phyloP scores from a whole-genome alignment of 139 green algal genomes.

The Eudorina sp. region DNA sequence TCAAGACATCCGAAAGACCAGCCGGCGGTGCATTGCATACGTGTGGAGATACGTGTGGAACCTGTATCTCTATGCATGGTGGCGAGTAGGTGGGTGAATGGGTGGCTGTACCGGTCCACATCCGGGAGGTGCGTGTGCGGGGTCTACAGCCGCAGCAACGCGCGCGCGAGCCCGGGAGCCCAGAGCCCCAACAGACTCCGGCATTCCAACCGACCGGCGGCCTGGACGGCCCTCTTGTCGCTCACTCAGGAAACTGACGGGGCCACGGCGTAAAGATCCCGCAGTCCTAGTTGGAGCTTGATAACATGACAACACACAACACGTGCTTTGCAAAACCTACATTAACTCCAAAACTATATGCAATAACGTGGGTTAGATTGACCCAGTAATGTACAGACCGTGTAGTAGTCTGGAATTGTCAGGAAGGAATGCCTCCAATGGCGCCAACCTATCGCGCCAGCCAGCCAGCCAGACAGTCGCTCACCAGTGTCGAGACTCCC shows the following conservation, averaged over 20 bases:
- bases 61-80: too few species aligned
- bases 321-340: background rate
- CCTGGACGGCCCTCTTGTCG: conserved; percentile 21
- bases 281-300: conserved; percentile 66
- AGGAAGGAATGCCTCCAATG: too few species aligned
- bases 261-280: conserved; percentile 43
- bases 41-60: too few species aligned
- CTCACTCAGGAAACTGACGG: conserved; percentile 61
- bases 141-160: too few species aligned
- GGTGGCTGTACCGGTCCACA: conserved; percentile 31
- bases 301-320: background rate
- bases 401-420: too few species aligned
- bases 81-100: background rate
- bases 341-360: too few species aligned
- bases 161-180: conserved; percentile 2
- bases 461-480: background rate
- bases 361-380: too few species aligned
- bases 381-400: too few species aligned
- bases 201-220: background rate
- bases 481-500: conserved; percentile 61
- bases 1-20: too few species aligned
- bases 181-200: background rate
- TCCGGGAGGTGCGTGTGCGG: background rate
- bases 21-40: too few species aligned
- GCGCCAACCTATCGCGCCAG: too few species aligned